Conservation (phyloP, 306 rosid species). For the Pyrus betulifolia region DNA sequence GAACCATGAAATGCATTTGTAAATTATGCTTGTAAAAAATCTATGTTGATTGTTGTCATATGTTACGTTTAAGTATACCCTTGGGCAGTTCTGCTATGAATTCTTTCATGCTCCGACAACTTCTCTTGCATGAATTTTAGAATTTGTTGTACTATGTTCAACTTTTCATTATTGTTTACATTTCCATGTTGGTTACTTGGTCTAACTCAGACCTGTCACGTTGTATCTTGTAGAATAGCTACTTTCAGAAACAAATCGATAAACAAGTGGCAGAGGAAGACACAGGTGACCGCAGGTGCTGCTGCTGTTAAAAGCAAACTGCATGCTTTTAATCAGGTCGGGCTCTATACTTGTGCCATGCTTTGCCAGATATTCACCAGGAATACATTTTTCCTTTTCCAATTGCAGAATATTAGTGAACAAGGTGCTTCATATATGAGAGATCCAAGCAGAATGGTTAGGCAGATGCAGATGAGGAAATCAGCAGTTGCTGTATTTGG, state of each 20-base stretch:
- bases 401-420: slow-evolving; percentile 59
- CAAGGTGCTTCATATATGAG: slow-evolving; percentile 88
- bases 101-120: background rate
- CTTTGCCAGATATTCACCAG: background rate
- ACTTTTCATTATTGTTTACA: background rate
- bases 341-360: slow-evolving; percentile 12
- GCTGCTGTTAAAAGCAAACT: slow-evolving; percentile 77
- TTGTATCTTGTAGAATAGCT: too few species aligned
- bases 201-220: too few species aligned
- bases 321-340: slow-evolving; percentile 87
- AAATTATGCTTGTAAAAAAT: background rate
- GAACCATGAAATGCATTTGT: background rate
- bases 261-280: slow-evolving; percentile 88
- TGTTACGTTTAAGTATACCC: too few species aligned
- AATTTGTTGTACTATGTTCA: background rate
- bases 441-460: slow-evolving; percentile 86
- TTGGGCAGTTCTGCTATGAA: too few species aligned
- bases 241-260: slow-evolving; percentile 43
- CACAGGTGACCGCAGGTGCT: slow-evolving; percentile 71
- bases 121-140: background rate
- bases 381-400: background rate
- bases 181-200: background rate
- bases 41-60: background rate
- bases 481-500: slow-evolving; percentile 25
- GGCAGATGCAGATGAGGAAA: slow-evolving; percentile 69